Conservation (phyloP, 2,329 filamentous ascomycete genomes). For the Westerdykella aurantiaca region DNA sequence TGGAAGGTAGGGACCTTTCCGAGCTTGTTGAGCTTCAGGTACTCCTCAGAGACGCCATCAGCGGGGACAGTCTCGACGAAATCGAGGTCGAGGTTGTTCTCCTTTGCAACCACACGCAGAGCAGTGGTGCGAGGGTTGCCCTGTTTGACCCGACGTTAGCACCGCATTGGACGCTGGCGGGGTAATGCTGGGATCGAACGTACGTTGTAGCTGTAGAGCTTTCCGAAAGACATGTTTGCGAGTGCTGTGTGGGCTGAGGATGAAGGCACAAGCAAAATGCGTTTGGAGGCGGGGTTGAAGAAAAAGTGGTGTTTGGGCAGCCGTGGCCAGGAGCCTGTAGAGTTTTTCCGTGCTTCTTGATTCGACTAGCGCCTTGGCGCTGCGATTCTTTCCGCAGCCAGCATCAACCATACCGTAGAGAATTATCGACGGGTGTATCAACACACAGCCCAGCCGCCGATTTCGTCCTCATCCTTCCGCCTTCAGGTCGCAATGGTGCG, state of each 20-base stretch:
- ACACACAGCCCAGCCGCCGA: neutral
- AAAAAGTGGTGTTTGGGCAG: constrained; percentile 15
- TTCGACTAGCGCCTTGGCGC: neutral
- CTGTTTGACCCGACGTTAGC: constrained; percentile 43
- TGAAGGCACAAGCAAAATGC: constrained; percentile 25
- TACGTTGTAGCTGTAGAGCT: constrained; percentile 87
- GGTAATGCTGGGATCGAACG: constrained; percentile 10
- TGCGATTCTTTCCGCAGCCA: no score
- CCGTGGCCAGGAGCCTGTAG: neutral
- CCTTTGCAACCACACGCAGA: constrained; percentile 92
- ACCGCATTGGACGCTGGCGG: neutral
- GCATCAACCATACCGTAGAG: neutral
- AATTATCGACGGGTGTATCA: neutral
- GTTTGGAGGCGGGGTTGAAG: constrained; percentile 15
- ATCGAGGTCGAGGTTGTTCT: constrained; percentile 90
- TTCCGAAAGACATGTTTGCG: constrained; percentile 88
- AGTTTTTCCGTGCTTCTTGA: neutral
- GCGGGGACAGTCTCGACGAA: constrained; percentile 64
- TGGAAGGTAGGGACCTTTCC: constrained; percentile 91
- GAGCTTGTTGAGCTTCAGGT: constrained; percentile 78
- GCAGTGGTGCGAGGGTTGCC: constrained; percentile 83
- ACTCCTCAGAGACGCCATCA: constrained; percentile 65
- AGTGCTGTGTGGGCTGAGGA: constrained; percentile 13
- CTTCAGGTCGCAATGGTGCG: constrained; percentile 23
- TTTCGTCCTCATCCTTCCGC: neutral